phyloP scores from a whole-genome alignment of 495 filamentous ascomycete genomes.

The Penicillium ochrochloron region DNA sequence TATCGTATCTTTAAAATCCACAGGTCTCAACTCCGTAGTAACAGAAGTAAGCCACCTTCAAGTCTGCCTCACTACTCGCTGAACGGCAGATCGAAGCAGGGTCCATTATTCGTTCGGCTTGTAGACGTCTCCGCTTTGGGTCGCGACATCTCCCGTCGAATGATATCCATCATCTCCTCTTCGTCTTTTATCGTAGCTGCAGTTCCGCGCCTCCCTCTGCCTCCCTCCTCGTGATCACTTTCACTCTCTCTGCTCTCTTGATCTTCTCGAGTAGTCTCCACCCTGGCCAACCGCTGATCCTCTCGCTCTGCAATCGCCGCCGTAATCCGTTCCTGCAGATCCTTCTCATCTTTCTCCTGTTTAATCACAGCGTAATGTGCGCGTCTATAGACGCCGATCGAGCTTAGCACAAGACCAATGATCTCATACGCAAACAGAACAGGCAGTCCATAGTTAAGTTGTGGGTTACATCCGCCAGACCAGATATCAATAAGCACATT shows the following conservation, averaged over 20 bases:
- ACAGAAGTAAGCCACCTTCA: background rate
- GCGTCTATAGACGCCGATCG: conserved; percentile 47
- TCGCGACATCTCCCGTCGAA: conserved; percentile 24
- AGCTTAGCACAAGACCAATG: conserved; percentile 30
- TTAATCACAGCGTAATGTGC: conserved; percentile 43
- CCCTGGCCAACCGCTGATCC: background rate
- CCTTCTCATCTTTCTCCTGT: conserved; percentile 35
- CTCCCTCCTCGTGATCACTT: background rate
- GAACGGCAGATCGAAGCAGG: conserved; percentile 21
- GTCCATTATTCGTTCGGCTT: conserved; percentile 20
- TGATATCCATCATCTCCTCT: conserved; percentile 18
- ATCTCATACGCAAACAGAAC: conserved; percentile 50
- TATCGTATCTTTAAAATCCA: background rate
- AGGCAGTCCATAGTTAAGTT: conserved; percentile 46
- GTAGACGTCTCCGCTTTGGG: conserved; percentile 11
- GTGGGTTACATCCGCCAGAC: conserved; percentile 53
- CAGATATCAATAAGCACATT: conserved; percentile 52
- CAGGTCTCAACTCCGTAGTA: background rate
- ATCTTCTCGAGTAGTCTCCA: background rate
- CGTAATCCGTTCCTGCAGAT: conserved; percentile 31
- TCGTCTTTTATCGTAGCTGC: conserved; percentile 12
- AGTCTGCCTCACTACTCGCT: conserved; percentile 6
- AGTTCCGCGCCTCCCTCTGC: conserved; percentile 13
- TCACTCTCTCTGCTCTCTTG: conserved; percentile 7
- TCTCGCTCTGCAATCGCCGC: conserved; percentile 28